Evolutionary conservation across 768 basidiomycete species (phyloP).

Genomic region (Rhodocollybia butyracea): DNA sequence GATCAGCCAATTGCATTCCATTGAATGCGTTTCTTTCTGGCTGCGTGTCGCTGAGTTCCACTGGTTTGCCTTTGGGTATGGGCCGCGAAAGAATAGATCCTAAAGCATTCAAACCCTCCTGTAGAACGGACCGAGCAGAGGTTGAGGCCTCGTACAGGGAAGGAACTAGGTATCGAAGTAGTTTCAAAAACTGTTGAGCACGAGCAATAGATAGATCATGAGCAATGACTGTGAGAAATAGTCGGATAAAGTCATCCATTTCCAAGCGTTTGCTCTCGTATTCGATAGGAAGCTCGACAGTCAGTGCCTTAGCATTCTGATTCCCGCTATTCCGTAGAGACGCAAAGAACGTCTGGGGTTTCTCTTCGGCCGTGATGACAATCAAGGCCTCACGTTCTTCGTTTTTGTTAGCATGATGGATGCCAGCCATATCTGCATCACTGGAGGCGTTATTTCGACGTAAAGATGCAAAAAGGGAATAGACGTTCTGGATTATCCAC

Average conservation of each 20-base stretch:
- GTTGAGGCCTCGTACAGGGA: slow-evolving; percentile 55
- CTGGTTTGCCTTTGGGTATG: slow-evolving; percentile 38
- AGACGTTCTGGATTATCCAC: slow-evolving; percentile 56
- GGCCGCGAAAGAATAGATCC: slow-evolving; percentile 49
- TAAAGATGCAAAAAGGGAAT: slow-evolving; percentile 56
- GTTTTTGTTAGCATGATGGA: slow-evolving; percentile 56
- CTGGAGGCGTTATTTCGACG: slow-evolving; percentile 32
- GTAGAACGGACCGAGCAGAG: slow-evolving; percentile 50
- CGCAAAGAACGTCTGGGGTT: slow-evolving; percentile 65
- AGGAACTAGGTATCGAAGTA: slow-evolving; percentile 56
- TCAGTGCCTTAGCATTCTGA: slow-evolving; percentile 29
- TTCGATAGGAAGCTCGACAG: slow-evolving; percentile 52
- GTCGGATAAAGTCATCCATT: slow-evolving; percentile 63
- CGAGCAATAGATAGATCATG: slow-evolving; percentile 66
- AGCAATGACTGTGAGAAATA: slow-evolving; percentile 78
- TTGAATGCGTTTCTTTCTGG: slow-evolving; percentile 10
- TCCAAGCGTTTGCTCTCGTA: slow-evolving; percentile 55
- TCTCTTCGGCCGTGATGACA: slow-evolving; percentile 67
- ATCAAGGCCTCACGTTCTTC: slow-evolving; percentile 73
- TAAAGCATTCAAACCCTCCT: slow-evolving; percentile 69
- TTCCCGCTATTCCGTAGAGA: slow-evolving; percentile 38
- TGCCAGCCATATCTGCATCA: slow-evolving; percentile 60
- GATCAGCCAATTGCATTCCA: slow-evolving; percentile 35
- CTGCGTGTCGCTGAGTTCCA: slow-evolving; percentile 32
- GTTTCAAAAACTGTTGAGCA: slow-evolving; percentile 65